These are phyloP conservation scores for Helotiales sp. DNA, from an alignment of 2,329 filamentous ascomycete genomes.

Conservation along the genomic window DNA sequence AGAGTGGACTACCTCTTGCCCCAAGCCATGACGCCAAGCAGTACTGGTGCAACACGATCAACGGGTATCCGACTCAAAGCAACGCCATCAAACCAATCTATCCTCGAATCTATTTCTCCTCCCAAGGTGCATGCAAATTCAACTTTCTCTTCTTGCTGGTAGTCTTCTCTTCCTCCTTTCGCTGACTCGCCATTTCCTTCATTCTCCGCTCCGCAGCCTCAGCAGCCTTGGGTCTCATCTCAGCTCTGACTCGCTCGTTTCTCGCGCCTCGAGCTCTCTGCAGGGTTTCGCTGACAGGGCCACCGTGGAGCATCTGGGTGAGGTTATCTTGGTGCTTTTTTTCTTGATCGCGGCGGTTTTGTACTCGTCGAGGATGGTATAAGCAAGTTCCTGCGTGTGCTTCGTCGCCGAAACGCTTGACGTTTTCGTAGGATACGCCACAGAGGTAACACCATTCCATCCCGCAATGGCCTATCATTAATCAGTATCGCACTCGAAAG, in stretches of 20 bases:
- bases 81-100: no score
- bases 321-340: constrained; percentile 1
- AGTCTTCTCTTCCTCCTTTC: background rate
- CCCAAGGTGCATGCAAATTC: constrained; percentile 6
- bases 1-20: no score
- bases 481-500: background rate
- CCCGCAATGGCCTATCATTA: constrained; percentile 22
- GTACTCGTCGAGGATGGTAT: constrained; percentile 11
- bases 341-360: constrained; percentile 1
- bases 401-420: constrained; percentile 17
- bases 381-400: constrained; percentile 21
- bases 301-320: constrained; percentile 21
- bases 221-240: constrained; percentile 16
- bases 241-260: constrained; percentile 9
- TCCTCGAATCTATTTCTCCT: constrained; percentile 11
- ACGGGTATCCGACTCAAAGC: no score
- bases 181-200: constrained; percentile 5
- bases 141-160: background rate
- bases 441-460: constrained; percentile 27
- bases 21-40: no score
- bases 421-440: constrained; percentile 23
- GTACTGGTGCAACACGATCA: no score
- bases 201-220: constrained; percentile 20
- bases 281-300: constrained; percentile 18
- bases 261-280: constrained; percentile 7